Conservation (phyloP, 257 asterid species). For the Nicotiana undulata region DNA sequence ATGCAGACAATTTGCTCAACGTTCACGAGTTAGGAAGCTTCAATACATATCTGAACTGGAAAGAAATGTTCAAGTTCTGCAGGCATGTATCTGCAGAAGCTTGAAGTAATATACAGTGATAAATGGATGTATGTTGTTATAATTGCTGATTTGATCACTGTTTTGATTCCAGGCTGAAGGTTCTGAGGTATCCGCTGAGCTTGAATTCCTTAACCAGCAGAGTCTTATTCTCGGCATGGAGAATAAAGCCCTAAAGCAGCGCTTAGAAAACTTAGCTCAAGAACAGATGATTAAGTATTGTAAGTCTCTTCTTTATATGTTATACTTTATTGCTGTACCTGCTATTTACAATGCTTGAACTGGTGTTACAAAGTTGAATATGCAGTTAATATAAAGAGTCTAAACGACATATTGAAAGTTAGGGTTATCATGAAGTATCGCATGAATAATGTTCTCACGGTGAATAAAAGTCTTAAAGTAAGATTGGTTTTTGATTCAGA, state of each 20-base stretch:
- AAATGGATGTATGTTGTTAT: background rate
- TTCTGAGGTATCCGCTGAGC: conserved; percentile 79
- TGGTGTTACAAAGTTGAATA: background rate
- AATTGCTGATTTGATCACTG: conserved; percentile 15
- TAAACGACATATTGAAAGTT: background rate
- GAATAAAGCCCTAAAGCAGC: conserved; percentile 83
- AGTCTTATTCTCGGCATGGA: conserved; percentile 80
- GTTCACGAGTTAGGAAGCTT: conserved; percentile 89
- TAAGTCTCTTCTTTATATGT: conserved; percentile 30
- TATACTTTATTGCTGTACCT: background rate
- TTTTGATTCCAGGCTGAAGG: conserved; percentile 61
- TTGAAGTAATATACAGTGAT: background rate
- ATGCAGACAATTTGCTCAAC: conserved; percentile 96
- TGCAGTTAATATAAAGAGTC: background rate
- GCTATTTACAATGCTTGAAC: background rate
- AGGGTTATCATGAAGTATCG: background rate
- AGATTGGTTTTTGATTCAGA: background rate
- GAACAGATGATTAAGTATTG: conserved; percentile 79
- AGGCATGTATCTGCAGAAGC: conserved; percentile 34
- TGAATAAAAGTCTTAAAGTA: background rate
- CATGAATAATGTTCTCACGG: background rate
- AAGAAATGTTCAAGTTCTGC: conserved; percentile 77
- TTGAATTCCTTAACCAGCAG: conserved; percentile 80
- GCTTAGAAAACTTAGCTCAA: conserved; percentile 70
- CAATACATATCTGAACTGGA: conserved; percentile 94